A percentile compares a stretch with the other conserved stretches of the same genome.
phyloP scores from a whole-genome alignment of 2,329 filamentous ascomycete genomes.

The Nemania serpens region DNA sequence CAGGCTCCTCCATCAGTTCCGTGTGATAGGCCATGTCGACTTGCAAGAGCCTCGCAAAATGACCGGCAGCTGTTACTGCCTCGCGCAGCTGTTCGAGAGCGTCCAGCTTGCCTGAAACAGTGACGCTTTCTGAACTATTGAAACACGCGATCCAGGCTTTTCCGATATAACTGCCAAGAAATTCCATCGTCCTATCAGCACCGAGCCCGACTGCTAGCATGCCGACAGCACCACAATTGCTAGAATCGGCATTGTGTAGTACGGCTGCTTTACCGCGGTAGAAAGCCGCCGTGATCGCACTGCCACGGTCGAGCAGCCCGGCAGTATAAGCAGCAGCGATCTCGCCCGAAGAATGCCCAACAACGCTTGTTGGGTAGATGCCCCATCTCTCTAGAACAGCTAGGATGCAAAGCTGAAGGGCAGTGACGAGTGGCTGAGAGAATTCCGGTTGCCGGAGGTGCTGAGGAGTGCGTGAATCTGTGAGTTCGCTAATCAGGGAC shows the following conservation, averaged over 20 bases:
- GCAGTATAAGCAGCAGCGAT: background rate
- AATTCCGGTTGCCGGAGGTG: constrained; percentile 30
- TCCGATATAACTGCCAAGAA: constrained; percentile 27
- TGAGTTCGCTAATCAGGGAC: constrained; percentile 33
- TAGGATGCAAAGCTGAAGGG: background rate
- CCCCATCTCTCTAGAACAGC: constrained; percentile 21
- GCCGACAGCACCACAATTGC: background rate
- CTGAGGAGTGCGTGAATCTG: constrained; percentile 15
- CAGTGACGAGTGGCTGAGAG: background rate
- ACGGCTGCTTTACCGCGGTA: constrained; percentile 22
- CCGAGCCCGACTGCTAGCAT: background rate
- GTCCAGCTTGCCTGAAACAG: constrained; percentile 28
- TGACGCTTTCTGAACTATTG: constrained; percentile 37
- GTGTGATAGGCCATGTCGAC: constrained; percentile 35
- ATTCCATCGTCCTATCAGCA: background rate
- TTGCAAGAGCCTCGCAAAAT: constrained; percentile 32
- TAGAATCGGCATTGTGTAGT: background rate
- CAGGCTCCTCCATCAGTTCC: constrained; percentile 16
- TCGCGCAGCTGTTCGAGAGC: constrained; percentile 8
- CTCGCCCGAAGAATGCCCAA: constrained; percentile 18
- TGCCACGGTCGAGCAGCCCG: background rate
- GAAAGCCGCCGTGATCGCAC: constrained; percentile 28
- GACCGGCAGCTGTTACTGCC: constrained; percentile 1
- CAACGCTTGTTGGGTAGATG: constrained; percentile 28
- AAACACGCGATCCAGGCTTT: constrained; percentile 30